A percentile compares a stretch with the other conserved stretches of the same genome.
These are phyloP conservation scores for Didymella segeticola DNA, from an alignment of 2,329 filamentous ascomycete species.

Conservation along the genomic window DNA sequence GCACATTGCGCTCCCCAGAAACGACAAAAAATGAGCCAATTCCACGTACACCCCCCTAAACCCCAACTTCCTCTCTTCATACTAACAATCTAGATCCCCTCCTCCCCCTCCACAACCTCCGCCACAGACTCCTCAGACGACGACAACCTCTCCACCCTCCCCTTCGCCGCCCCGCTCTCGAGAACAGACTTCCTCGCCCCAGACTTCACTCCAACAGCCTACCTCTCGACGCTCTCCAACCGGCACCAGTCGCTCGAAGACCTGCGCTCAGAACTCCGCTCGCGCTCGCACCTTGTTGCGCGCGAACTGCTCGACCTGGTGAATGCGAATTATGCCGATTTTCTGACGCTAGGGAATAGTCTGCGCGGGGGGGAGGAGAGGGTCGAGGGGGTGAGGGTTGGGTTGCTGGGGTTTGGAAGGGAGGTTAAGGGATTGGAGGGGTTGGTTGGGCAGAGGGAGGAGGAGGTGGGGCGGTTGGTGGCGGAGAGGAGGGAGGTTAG, in stretches of 20 bases:
- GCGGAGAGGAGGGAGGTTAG: conserved; percentile 75
- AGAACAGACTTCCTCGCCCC: conserved; percentile 79
- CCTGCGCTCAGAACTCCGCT: conserved; percentile 82
- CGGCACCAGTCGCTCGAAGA: conserved; percentile 97
- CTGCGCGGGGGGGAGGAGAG: conserved; percentile 88
- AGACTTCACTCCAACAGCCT: conserved; percentile 78
- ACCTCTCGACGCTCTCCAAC: conserved; percentile 82
- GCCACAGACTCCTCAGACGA: conserved; percentile 56
- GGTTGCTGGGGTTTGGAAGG: conserved; percentile 81
- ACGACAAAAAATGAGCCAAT: conserved; percentile 54
- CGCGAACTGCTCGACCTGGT: conserved; percentile 92
- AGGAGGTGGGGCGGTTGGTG: conserved; percentile 68
- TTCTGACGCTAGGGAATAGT: conserved; percentile 81
- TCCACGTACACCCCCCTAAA: conserved; percentile 50
- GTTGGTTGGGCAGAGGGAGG: conserved; percentile 68
- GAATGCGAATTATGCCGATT: conserved; percentile 93
- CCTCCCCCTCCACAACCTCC: conserved; percentile 18
- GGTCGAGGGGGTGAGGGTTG: conserved; percentile 87
- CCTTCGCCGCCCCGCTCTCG: conserved; percentile 85
- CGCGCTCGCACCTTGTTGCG: conserved; percentile 78
- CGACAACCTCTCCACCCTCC: conserved; percentile 70
- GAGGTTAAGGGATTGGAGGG: conserved; percentile 78
- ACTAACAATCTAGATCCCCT: conserved; percentile 15
- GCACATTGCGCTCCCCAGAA: not conserved
- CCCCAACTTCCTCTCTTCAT: not conserved